phyloP scores from a whole-genome alignment of 345 rosid species.

The Bruguiera sexangula region DNA sequence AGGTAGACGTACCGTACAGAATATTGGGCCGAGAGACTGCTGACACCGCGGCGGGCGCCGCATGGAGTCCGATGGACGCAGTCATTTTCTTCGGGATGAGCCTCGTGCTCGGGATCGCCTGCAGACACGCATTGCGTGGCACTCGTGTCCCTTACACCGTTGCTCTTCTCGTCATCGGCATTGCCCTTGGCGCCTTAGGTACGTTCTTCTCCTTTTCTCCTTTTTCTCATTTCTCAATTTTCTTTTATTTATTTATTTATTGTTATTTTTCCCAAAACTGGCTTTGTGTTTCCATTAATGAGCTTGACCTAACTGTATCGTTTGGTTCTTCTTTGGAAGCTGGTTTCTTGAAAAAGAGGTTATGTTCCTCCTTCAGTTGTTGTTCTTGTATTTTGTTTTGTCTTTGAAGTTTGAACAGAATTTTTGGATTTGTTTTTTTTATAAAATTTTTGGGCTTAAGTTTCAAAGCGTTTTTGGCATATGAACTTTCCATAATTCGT shows the following conservation, averaged over 20 bases:
- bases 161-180: conserved; percentile 83
- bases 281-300: no score
- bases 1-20: not conserved
- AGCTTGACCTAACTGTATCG: no score
- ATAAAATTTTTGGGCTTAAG: no score
- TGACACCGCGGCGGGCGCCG: not conserved
- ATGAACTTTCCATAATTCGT: not conserved
- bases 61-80: conserved; percentile 54
- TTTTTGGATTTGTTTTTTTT: no score
- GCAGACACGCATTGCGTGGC: conserved; percentile 70
- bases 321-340: no score
- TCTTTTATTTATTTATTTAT: not conserved
- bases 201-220: no score
- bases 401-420: no score
- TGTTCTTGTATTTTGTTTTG: no score
- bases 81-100: conserved; percentile 76
- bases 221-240: not conserved
- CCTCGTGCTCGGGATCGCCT: conserved; percentile 76
- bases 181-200: conserved; percentile 86
- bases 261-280: no score
- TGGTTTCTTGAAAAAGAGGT: no score
- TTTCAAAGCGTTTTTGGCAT: not conserved
- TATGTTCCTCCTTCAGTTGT: no score
- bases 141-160: conserved; percentile 93
- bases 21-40: not conserved